Conservation (phyloP, 345 rosid species). For the Acer yangbiense region DNA sequence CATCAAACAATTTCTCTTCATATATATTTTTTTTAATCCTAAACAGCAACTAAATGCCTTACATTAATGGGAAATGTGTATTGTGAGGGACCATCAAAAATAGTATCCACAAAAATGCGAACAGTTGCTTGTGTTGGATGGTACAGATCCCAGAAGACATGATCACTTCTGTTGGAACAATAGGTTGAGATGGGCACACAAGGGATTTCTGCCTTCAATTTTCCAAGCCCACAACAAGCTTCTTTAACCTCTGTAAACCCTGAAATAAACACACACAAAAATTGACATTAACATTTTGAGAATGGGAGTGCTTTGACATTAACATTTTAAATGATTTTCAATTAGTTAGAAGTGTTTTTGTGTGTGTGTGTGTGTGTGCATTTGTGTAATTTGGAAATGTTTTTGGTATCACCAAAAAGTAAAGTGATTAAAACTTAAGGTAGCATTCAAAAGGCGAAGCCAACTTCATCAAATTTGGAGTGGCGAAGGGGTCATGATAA, state of each 20-base stretch:
- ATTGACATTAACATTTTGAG: no score
- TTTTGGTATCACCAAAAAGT: no score
- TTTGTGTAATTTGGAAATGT: no score
- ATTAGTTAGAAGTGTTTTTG: no score
- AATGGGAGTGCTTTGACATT: no score
- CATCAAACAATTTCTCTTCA: no score
- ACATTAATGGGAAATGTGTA: neutral
- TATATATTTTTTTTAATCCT: neutral
- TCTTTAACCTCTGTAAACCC: constrained; percentile 61
- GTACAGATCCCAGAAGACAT: constrained; percentile 71
- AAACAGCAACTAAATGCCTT: constrained; percentile 15
- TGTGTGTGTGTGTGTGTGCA: no score
- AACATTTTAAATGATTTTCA: no score
- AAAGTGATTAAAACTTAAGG: no score
- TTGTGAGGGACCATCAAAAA: constrained; percentile 36
- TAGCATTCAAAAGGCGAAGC: no score
- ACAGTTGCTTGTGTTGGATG: constrained; percentile 74
- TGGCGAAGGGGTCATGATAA: no score
- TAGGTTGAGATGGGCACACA: constrained; percentile 54
- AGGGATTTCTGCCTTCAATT: constrained; percentile 47
- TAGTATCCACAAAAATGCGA: constrained; percentile 41
- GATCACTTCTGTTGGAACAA: constrained; percentile 66
- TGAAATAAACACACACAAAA: constrained; percentile 36
- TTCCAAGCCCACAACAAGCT: constrained; percentile 82
- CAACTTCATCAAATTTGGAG: no score